These are phyloP conservation scores for Talaromyces liani DNA, from an alignment of 495 filamentous ascomycete genomes.

Conservation along the genomic window DNA sequence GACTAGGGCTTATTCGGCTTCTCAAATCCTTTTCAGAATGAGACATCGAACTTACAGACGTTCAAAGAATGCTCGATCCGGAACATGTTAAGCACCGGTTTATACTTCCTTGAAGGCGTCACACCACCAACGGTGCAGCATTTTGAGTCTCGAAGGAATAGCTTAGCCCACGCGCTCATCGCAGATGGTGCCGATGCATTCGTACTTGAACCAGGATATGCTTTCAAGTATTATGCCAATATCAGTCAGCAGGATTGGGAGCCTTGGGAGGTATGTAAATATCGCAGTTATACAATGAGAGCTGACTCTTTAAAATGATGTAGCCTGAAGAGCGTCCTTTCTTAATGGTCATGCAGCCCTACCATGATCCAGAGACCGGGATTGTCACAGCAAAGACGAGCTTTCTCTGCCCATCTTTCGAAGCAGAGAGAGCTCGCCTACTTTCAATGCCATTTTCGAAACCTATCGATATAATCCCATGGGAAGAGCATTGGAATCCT, in stretches of 20 bases:
- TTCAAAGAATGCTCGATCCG: slow-evolving; percentile 40
- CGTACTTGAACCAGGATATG: slow-evolving; percentile 49
- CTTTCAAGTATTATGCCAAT: slow-evolving; percentile 51
- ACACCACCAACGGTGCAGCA: slow-evolving; percentile 30
- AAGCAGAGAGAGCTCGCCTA: slow-evolving; percentile 43
- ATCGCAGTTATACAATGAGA: neutral
- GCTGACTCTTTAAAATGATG: neutral
- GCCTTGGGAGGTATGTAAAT: slow-evolving; percentile 34
- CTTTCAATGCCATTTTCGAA: slow-evolving; percentile 42
- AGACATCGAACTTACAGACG: neutral
- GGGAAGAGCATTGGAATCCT: slow-evolving; percentile 53
- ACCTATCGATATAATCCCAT: slow-evolving; percentile 36
- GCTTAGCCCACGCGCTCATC: slow-evolving; percentile 38
- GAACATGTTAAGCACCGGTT: slow-evolving; percentile 28
- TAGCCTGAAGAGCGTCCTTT: slow-evolving; percentile 50
- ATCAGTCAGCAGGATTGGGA: slow-evolving; percentile 50
- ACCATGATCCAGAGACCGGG: slow-evolving; percentile 17
- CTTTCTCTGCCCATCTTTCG: slow-evolving; percentile 46
- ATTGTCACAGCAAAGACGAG: slow-evolving; percentile 37
- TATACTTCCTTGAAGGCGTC: slow-evolving; percentile 39
- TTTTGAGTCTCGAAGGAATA: slow-evolving; percentile 37
- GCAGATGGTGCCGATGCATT: slow-evolving; percentile 39
- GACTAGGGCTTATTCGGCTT: neutral
- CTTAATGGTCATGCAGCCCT: slow-evolving; percentile 43
- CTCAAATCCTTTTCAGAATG: neutral